Base-by-base conservation (phyloP, 805 yeast genomes). In the Barnettozyma wickerhamii region DNA sequence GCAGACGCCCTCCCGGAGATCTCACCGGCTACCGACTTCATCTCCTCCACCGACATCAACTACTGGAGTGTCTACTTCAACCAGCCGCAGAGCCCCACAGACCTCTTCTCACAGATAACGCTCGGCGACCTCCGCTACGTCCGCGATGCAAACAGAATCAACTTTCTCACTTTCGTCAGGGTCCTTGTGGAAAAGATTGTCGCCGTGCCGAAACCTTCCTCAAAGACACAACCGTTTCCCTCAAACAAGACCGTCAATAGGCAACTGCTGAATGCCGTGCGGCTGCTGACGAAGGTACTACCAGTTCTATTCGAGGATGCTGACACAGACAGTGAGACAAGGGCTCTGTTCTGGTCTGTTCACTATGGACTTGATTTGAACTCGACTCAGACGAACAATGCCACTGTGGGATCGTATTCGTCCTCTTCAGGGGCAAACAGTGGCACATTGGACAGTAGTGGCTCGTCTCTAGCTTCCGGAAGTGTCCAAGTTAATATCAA, bases 281-380 rank as follows among this genome's bases (percentile, higher is more conserved):
- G 96, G 28, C 58, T 84, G 5, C 59, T 90, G 30, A 76, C 86
- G 3, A 74, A 77, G 45, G 40, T 84, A 4, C 47, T 84, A 17
- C 96, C 96, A 0, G 72, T 77, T 35, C 55, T 82, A 6, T 84
- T 74, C 52, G 95, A 89, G 60, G 55, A 33, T 13, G 37, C 64
- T 10, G 66, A 48, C 35, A 62, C 54, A 27, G 24, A 20, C n/a
- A 19, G 14, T 3, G 24, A 30, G 23, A 30, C 35, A 6, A 33
- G 14, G 12, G 7, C 41, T 1, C 32, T 41, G 6, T 41, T 41
- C 34, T 41, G 44, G 44, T 33, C 38, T 4, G 17, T 29, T n/a
- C 29, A 15, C 14, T 41, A 15, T 14, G 44, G 40, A n/a, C 10
- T 41, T 3, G 30, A 19, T 12, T 6, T 13, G 17, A 20, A 19